phyloP scores from a whole-genome alignment of 140 eudicot species.

The Cichorium intybus region DNA sequence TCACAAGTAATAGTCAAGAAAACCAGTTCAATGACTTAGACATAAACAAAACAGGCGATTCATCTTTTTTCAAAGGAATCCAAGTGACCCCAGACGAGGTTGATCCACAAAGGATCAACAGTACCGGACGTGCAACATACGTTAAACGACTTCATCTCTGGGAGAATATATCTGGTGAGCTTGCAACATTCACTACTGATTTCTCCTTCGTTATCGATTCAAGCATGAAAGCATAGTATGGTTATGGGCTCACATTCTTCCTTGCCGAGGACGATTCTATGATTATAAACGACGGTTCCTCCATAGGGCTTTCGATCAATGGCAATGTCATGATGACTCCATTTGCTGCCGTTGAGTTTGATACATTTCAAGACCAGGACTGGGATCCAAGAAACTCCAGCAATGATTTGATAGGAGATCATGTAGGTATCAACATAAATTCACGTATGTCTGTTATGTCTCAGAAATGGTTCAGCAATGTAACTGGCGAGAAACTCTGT shows the following conservation, averaged over 20 bases:
- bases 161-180: slow-evolving; percentile 7
- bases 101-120: background rate
- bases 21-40: background rate
- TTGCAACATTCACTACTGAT: slow-evolving; percentile 21
- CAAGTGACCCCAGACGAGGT: slow-evolving; percentile 9
- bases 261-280: slow-evolving; percentile 16
- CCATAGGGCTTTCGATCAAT: slow-evolving; percentile 29
- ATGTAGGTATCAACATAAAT: slow-evolving; percentile 50
- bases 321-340: background rate
- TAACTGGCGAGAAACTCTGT: slow-evolving; percentile 28
- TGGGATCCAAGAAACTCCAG: slow-evolving; percentile 26
- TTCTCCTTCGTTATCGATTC: slow-evolving; percentile 26
- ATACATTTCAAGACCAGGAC: slow-evolving; percentile 11
- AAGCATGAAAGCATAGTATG: background rate
- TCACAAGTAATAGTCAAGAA: background rate
- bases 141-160: slow-evolving; percentile 12
- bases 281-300: background rate
- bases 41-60: background rate
- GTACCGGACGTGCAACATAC: slow-evolving; percentile 11
- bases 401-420: slow-evolving; percentile 20
- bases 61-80: slow-evolving; percentile 4
- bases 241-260: slow-evolving; percentile 36
- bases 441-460: slow-evolving; percentile 28
- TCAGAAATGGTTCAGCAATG: slow-evolving; percentile 27
- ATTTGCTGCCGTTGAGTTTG: slow-evolving; percentile 62